Evolutionary conservation across 1,139 yeast genomes (phyloP).

Genomic region (Barnettozyma hawaiiensis): DNA sequence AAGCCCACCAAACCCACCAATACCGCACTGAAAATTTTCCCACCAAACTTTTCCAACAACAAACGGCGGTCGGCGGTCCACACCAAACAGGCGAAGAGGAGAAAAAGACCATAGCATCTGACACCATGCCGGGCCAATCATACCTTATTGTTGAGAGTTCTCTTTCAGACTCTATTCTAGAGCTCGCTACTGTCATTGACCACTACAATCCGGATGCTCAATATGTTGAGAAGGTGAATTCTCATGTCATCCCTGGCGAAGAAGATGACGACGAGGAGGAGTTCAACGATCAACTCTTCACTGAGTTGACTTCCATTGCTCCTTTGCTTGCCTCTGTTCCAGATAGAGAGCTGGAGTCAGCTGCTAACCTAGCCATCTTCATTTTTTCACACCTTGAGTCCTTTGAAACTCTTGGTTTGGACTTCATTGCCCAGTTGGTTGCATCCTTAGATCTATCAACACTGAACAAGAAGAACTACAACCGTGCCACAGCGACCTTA

Average conservation of each 20-base stretch:
- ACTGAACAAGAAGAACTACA: slow-evolving; percentile 11
- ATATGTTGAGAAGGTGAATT: slow-evolving; percentile 9
- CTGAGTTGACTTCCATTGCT: slow-evolving; percentile 9
- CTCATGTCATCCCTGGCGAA: slow-evolving; percentile 9
- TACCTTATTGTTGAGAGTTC: slow-evolving; percentile 17
- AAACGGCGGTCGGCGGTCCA: too few relatives aligned
- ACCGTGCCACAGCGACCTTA: slow-evolving; percentile 9
- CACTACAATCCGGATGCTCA: slow-evolving; percentile 13
- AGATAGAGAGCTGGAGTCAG: slow-evolving; percentile 16
- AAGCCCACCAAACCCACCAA: background rate
- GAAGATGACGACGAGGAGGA: slow-evolving; percentile 11
- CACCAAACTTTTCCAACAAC: slow-evolving; percentile 3
- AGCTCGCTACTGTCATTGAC: slow-evolving; percentile 15
- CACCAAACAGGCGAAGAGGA: background rate
- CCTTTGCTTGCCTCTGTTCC: slow-evolving; percentile 10
- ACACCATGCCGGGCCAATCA: slow-evolving; percentile 16
- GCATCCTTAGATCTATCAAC: slow-evolving; percentile 1
- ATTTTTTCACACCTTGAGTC: slow-evolving; percentile 12
- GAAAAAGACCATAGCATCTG: background rate
- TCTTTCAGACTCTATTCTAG: slow-evolving; percentile 13
- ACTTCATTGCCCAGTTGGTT: slow-evolving; percentile 8
- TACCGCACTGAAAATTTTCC: background rate
- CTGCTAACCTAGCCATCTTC: slow-evolving; percentile 12
- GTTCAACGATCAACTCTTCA: slow-evolving; percentile 10
- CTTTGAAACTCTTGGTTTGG: slow-evolving; percentile 6